Base-by-base conservation (phyloP, 345 rosid species). In the Lepidium africanum region DNA sequence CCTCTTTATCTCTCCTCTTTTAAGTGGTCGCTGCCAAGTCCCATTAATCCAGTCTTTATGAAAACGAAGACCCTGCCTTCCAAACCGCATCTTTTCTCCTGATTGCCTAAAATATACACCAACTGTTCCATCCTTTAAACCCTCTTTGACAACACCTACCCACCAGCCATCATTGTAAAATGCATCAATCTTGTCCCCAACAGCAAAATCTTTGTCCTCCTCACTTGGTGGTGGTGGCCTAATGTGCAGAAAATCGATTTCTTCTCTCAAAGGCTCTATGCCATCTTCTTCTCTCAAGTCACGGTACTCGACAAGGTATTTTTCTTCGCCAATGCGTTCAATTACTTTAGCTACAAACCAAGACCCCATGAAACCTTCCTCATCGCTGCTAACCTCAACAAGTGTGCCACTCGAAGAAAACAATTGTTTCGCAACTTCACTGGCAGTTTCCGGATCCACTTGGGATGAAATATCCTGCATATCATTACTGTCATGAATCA, bases 161-260 rank as follows among this genome's bases (percentile, higher is more conserved):
- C 95, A 86, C 95, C 95, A 88, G 40, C 83, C 87, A 16, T 84
- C 95, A 43, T 81, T 84, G 65, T 84, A 83, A 21, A 56, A 72
- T n/a, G 84, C 87, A 78, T 88, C 87, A 35, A 88, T 82, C 74
- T 79, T 80, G n/a, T 82, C 87, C 13, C 74, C 69, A 65, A 49
- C 33, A 35, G 73, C 58, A 41, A 81, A 86, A 41, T 74, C 68
- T 33, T 69, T 69, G 7, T 76, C 41, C 11, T 63, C 69, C 0
- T 66, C 53, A 5, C 32, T 68, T 27, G 80, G 67, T 5, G 91
- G 94, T 40, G 40, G 48, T 1, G 95, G 91, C 82, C 95, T 76
- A 42, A 86, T 58, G 63, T 84, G 76, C 50, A 12, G 3, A 33
- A 61, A 9, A 35, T 55, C 67, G 6, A 65, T 16, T 77, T 81